A percentile compares a stretch with the other conserved stretches of the same genome.
Conservation (phyloP, 192 early-diverging fungal genomes). For the Umbelopsis vinacea region DNA sequence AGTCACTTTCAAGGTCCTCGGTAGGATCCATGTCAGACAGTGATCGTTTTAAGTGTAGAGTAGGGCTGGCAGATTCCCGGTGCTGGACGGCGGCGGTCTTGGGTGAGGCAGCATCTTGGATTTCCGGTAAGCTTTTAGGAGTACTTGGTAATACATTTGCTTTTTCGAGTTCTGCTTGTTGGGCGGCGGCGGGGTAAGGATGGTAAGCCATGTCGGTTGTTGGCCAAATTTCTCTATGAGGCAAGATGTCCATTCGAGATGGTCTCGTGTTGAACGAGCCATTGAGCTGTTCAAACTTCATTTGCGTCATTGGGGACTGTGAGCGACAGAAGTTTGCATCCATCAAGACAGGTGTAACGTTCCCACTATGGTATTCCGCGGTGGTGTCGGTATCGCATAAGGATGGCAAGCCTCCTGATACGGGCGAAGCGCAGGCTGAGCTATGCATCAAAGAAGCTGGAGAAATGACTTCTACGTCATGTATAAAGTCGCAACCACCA, state of each 20-base stretch:
- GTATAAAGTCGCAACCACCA: neutral
- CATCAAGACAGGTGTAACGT: conserved; percentile 13
- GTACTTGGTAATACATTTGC: neutral
- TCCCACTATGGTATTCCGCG: conserved; percentile 21
- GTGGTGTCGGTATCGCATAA: conserved; percentile 11
- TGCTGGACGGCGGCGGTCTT: neutral
- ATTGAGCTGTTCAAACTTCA: neutral
- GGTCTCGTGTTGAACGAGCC: neutral
- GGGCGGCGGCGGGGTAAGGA: neutral
- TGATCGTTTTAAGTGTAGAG: neutral
- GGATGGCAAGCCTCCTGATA: conserved; percentile 9
- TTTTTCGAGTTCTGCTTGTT: neutral
- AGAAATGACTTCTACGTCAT: neutral
- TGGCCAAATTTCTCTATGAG: neutral
- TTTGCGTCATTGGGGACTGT: neutral
- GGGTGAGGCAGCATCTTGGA: neutral
- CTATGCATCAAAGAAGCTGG: conserved; percentile 13
- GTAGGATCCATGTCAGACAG: neutral
- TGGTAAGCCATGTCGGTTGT: neutral
- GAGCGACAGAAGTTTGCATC: neutral
- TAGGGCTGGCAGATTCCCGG: neutral
- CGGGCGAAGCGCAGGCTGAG: conserved; percentile 3
- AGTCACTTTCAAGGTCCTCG: conserved; percentile 12
- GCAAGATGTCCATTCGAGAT: neutral
- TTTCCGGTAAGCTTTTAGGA: neutral